phyloP scores from a whole-genome alignment of 345 rosid species.

The Salix suchowensis region DNA sequence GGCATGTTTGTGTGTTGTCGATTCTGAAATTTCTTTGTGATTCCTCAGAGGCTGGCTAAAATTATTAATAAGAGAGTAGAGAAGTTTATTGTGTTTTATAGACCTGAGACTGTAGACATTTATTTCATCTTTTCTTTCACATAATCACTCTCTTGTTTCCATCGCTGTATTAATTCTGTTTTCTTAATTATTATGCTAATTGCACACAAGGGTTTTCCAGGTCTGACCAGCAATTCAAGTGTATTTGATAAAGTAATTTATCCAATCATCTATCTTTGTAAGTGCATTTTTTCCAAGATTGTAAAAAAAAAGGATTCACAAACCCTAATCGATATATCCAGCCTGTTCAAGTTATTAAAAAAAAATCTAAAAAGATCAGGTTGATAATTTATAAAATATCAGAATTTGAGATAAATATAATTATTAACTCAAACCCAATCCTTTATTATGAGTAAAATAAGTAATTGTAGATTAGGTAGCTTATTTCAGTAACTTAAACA shows the following conservation, averaged over 20 bases:
- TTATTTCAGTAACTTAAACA: too few relatives aligned
- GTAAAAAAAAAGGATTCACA: too few relatives aligned
- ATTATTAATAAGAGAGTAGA: constrained; percentile 64
- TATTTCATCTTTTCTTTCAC: constrained; percentile 1
- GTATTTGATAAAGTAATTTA: constrained; percentile 45
- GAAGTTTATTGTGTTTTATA: constrained; percentile 47
- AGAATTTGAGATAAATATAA: too few relatives aligned
- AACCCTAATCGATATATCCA: too few relatives aligned
- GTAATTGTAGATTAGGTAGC: too few relatives aligned
- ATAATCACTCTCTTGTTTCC: neutral
- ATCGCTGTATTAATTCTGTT: neutral
- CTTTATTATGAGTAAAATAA: too few relatives aligned
- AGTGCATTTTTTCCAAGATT: too few relatives aligned
- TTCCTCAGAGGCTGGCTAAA: constrained; percentile 61
- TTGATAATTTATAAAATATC: too few relatives aligned
- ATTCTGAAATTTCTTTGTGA: neutral
- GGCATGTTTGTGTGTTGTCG: neutral
- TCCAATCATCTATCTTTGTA: constrained; percentile 54
- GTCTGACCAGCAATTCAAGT: constrained; percentile 31
- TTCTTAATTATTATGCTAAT: too few relatives aligned
- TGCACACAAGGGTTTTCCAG: constrained; percentile 36
- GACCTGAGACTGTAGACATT: constrained; percentile 45
- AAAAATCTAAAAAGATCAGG: too few relatives aligned
- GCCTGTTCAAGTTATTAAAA: too few relatives aligned
- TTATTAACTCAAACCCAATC: too few relatives aligned